phyloP scores from a whole-genome alignment of 2,329 filamentous ascomycete genomes.

The Claviceps maximensis region DNA sequence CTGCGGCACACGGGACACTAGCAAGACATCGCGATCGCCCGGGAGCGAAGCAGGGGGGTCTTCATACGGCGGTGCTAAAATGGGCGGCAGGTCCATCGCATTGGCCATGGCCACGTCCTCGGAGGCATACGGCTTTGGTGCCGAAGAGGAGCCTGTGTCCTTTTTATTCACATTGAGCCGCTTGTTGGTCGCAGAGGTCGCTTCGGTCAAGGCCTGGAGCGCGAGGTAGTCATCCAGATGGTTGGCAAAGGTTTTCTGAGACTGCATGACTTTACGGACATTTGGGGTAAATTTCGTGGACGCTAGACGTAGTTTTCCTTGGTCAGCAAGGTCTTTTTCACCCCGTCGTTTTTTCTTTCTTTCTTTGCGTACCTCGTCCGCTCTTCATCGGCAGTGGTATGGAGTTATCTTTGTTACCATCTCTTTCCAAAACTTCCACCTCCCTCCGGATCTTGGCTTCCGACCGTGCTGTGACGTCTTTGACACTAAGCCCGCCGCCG shows the following conservation, averaged over 20 bases:
- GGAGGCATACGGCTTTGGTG: slow-evolving; percentile 8
- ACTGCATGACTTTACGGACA: slow-evolving; percentile 64
- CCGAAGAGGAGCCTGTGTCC: slow-evolving; percentile 10
- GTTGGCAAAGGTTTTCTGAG: slow-evolving; percentile 73
- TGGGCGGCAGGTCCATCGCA: slow-evolving; percentile 12
- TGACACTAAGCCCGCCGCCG: slow-evolving; percentile 31
- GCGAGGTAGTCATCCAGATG: slow-evolving; percentile 71
- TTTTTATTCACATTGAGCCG: slow-evolving; percentile 15
- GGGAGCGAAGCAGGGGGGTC: slow-evolving; percentile 27
- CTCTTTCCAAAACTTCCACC: slow-evolving; percentile 68
- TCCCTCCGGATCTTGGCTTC: slow-evolving; percentile 71
- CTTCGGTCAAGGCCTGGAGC: slow-evolving; percentile 33
- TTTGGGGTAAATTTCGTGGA: slow-evolving; percentile 50
- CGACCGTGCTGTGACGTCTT: slow-evolving; percentile 67
- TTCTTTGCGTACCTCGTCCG: slow-evolving; percentile 23
- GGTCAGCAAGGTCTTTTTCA: background rate
- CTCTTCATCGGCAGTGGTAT: slow-evolving; percentile 53
- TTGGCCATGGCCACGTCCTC: slow-evolving; percentile 18
- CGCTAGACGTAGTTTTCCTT: slow-evolving; percentile 13
- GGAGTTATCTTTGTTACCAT: slow-evolving; percentile 59
- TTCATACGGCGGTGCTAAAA: slow-evolving; percentile 22
- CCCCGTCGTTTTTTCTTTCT: background rate
- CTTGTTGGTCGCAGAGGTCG: slow-evolving; percentile 18
- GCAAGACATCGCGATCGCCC: slow-evolving; percentile 42
- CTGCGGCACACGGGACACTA: slow-evolving; percentile 43